A percentile compares a stretch with the other conserved stretches of the same genome.
Conservation (phyloP, 2,329 filamentous ascomycete genomes). For the Phoma herbarum region DNA sequence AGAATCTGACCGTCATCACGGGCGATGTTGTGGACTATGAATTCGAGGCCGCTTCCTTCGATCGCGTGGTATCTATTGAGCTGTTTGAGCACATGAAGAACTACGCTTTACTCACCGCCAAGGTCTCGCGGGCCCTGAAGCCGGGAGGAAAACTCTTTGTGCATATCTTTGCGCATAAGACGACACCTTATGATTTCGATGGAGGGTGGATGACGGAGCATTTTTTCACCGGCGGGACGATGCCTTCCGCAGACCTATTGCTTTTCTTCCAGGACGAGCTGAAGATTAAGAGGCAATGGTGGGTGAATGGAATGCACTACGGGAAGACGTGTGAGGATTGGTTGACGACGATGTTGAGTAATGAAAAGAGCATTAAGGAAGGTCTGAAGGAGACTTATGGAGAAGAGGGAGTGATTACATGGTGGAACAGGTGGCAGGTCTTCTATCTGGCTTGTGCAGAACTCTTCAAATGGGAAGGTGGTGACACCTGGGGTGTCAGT, state of each 20-base stretch:
- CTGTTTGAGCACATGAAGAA: slow-evolving; percentile 83
- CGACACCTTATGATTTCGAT: slow-evolving; percentile 74
- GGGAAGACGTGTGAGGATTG: slow-evolving; percentile 76
- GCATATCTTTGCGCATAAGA: slow-evolving; percentile 72
- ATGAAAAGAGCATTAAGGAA: slow-evolving; percentile 69
- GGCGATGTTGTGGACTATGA: slow-evolving; percentile 73
- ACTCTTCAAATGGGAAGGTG: slow-evolving; percentile 71
- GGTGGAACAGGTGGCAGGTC: slow-evolving; percentile 76
- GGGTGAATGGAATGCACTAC: slow-evolving; percentile 74
- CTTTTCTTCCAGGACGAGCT: slow-evolving; percentile 73
- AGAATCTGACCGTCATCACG: slow-evolving; percentile 70
- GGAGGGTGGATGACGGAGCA: slow-evolving; percentile 77
- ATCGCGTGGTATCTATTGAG: slow-evolving; percentile 74
- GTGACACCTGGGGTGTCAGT: slow-evolving; percentile 73
- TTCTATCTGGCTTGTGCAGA: slow-evolving; percentile 77
- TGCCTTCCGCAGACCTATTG: slow-evolving; percentile 73
- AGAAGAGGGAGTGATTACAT: slow-evolving; percentile 65
- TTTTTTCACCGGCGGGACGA: slow-evolving; percentile 78
- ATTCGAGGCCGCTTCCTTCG: slow-evolving; percentile 66
- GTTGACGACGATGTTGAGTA: slow-evolving; percentile 67
- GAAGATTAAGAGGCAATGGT: slow-evolving; percentile 70
- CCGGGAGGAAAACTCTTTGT: slow-evolving; percentile 73
- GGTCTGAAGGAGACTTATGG: slow-evolving; percentile 72
- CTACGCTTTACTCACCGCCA: slow-evolving; percentile 72
- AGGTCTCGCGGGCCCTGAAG: slow-evolving; percentile 67